Evolutionary conservation across 1,139 yeast genomes (phyloP).

Genomic region (Eremothecium cymbalariae): DNA sequence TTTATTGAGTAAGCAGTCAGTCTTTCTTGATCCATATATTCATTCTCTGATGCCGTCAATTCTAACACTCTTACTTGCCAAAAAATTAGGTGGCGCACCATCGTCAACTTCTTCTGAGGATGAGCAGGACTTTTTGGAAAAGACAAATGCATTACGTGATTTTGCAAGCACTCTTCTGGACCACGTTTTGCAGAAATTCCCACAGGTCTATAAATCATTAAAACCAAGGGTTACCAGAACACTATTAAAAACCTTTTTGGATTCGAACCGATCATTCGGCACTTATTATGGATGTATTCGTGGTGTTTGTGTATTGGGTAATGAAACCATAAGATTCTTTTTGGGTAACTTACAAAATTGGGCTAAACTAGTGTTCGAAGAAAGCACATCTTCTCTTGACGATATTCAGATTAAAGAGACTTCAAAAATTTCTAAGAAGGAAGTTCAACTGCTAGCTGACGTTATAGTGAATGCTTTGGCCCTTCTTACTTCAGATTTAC

Average conservation of each 20-base stretch:
- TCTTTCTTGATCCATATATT: slow-evolving; percentile 90
- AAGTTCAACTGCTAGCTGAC: slow-evolving; percentile 40
- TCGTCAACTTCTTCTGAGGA: slow-evolving; percentile 24
- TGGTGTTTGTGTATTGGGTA: slow-evolving; percentile 77
- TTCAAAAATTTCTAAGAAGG: slow-evolving; percentile 32
- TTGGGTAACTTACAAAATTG: slow-evolving; percentile 80
- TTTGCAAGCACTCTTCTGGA: slow-evolving; percentile 79
- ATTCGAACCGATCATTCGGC: slow-evolving; percentile 65
- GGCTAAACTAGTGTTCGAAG: slow-evolving; percentile 49
- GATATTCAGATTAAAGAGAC: slow-evolving; percentile 10
- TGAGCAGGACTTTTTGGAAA: slow-evolving; percentile 33
- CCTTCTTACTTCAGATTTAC: slow-evolving; percentile 30
- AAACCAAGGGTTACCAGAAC: slow-evolving; percentile 94
- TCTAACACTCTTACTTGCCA: slow-evolving; percentile 79
- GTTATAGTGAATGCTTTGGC: slow-evolving; percentile 49
- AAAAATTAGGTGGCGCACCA: slow-evolving; percentile 62
- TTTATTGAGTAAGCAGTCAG: slow-evolving; percentile 71
- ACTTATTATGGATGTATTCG: slow-evolving; percentile 88
- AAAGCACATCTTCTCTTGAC: slow-evolving; percentile 14
- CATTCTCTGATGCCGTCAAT: slow-evolving; percentile 96
- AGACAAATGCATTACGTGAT: slow-evolving; percentile 64
- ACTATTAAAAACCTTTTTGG: slow-evolving; percentile 79
- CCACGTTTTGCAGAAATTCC: slow-evolving; percentile 68
- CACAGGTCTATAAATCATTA: slow-evolving; percentile 79
- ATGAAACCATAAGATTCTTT: slow-evolving; percentile 79